Evolutionary conservation across 306 rosid species (phyloP).

Genomic region (Acacia crassicarpa): DNA sequence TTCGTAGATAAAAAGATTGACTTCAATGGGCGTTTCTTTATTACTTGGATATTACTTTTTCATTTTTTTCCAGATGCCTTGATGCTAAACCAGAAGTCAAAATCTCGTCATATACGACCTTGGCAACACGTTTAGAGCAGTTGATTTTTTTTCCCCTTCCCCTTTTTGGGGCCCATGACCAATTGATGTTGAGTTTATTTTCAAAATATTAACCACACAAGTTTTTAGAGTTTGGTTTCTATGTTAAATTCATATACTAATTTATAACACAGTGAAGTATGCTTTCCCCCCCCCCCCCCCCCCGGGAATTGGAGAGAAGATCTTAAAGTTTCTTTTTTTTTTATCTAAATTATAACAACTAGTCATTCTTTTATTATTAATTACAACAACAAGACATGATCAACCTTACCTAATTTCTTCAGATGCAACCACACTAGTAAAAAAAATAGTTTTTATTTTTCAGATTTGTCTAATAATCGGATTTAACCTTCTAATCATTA

Average conservation of each 20-base stretch:
- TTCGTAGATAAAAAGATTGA: neutral
- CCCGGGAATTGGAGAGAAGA: too few relatives aligned
- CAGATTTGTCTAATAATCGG: too few relatives aligned
- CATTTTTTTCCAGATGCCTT: neutral
- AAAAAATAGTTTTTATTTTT: too few relatives aligned
- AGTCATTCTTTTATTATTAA: neutral
- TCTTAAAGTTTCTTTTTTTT: too few relatives aligned
- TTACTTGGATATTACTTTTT: neutral
- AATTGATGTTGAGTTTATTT: neutral
- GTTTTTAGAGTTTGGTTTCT: neutral
- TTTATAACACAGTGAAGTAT: neutral
- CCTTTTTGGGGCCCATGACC: too few relatives aligned
- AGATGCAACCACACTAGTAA: too few relatives aligned
- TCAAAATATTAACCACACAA: neutral
- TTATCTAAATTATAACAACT: too few relatives aligned
- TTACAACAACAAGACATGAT: neutral
- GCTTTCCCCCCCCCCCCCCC: too few relatives aligned
- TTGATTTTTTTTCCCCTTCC: neutral
- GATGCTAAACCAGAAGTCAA: neutral
- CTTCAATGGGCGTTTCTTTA: neutral
- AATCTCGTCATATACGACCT: constrained; percentile 3
- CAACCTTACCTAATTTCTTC: neutral
- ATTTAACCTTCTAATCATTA: too few relatives aligned
- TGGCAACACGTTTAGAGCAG: neutral
- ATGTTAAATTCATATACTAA: neutral